A percentile compares a stretch with the other conserved stretches of the same genome.
These are phyloP conservation scores for Dispira simplex DNA, from an alignment of 192 early-diverging fungal genomes.

Conservation along the genomic window DNA sequence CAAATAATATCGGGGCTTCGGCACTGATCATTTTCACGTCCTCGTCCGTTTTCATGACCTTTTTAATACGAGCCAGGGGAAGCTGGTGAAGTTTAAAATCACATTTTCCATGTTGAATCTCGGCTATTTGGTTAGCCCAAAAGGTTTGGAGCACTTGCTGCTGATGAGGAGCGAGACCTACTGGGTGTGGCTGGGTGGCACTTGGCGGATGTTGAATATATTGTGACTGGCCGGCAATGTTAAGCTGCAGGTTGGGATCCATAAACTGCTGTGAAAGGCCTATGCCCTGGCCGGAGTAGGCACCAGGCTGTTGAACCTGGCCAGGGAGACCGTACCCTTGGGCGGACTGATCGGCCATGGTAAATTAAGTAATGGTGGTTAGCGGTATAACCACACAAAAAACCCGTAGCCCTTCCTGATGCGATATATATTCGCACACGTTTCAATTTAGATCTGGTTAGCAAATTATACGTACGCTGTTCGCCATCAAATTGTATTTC, in stretches of 20 bases:
- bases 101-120: constrained; percentile 46
- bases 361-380: too few relatives aligned
- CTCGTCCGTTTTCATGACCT: constrained; percentile 97
- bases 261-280: constrained; percentile 6
- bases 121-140: constrained; percentile 52
- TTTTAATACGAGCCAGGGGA: constrained; percentile 93
- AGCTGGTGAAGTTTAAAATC: constrained; percentile 87
- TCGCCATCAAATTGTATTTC: too few relatives aligned
- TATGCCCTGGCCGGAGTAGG: not conserved
- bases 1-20: constrained; percentile 83
- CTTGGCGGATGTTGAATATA: not conserved
- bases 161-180: constrained; percentile 1
- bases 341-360: constrained; percentile 9
- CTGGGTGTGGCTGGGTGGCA: not conserved
- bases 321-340: not conserved
- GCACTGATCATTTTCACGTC: constrained; percentile 52
- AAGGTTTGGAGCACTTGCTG: constrained; percentile 18
- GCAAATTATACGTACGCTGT: too few relatives aligned
- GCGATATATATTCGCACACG: too few relatives aligned
- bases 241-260: constrained; percentile 10
- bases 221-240: not conserved
- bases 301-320: constrained; percentile 1
- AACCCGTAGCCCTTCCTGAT: too few relatives aligned
- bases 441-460: too few relatives aligned
- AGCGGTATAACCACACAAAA: too few relatives aligned